Evolutionary conservation across 2,329 filamentous ascomycete genomes (phyloP).

Genomic region (Capronia coronata): DNA sequence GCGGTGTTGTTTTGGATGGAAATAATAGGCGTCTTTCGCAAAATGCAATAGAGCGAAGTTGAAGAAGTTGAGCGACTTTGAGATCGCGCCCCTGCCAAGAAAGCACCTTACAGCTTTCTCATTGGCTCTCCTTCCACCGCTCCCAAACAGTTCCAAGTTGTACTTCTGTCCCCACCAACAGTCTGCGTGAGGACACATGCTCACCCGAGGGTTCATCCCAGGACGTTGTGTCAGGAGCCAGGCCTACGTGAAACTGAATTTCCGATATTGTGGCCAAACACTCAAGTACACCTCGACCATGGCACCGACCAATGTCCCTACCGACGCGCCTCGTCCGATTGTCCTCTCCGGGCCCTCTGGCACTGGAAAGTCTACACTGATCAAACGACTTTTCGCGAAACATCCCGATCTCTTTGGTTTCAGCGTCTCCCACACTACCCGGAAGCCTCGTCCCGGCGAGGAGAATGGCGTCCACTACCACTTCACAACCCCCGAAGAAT

Average conservation of each 20-base stretch:
- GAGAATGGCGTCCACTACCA: conserved; percentile 72
- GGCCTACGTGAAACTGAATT: not conserved
- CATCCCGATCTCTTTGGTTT: conserved; percentile 41
- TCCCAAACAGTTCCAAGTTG: not conserved
- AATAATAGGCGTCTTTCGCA: conserved; percentile 16
- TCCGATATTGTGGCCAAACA: not conserved
- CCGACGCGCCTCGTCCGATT: conserved; percentile 32
- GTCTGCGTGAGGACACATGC: not conserved
- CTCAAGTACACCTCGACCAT: conserved; percentile 8
- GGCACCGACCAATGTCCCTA: conserved; percentile 11
- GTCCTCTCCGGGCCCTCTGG: conserved; percentile 40
- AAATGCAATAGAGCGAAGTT: conserved; percentile 13
- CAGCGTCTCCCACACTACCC: conserved; percentile 64
- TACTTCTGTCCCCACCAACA: not conserved
- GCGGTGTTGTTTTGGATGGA: not conserved
- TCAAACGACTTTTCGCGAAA: conserved; percentile 39
- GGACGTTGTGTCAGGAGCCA: not conserved
- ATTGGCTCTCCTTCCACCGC: conserved; percentile 9
- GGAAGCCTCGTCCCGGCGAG: conserved; percentile 68
- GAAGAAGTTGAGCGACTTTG: not conserved
- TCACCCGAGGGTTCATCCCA: not conserved
- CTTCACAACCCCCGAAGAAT: conserved; percentile 62
- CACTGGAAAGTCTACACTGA: conserved; percentile 40
- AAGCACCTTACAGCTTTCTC: not conserved
- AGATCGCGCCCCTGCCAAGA: conserved; percentile 18